Percentiles rank a stretch among this genome's conserved stretches.
phyloP scores from a whole-genome alignment of 306 rosid genomes.

The Castanea mollissima region DNA sequence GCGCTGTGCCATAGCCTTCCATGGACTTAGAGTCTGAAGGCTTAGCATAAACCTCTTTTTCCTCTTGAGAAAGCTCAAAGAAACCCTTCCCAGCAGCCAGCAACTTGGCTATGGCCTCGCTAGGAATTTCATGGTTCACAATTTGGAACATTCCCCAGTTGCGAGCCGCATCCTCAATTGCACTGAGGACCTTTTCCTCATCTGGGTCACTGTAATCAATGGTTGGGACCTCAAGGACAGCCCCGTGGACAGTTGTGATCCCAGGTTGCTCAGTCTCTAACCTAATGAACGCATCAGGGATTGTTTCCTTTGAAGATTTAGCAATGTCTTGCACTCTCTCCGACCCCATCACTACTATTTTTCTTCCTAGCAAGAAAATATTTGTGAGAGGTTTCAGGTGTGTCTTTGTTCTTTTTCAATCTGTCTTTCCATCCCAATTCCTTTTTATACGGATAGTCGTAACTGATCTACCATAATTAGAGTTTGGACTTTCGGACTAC shows the following conservation, averaged over 20 bases:
- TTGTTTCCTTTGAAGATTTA: conserved; percentile 15
- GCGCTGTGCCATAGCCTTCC: conserved; percentile 67
- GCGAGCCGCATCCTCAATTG: conserved; percentile 40
- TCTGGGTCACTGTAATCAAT: conserved; percentile 48
- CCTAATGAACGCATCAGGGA: conserved; percentile 49
- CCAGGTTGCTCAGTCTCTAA: conserved; percentile 66
- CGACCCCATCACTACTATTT: conserved; percentile 24
- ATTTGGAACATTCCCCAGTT: conserved; percentile 80
- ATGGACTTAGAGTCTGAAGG: conserved; percentile 31
- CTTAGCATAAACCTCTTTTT: conserved; percentile 59
- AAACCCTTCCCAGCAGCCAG: conserved; percentile 60
- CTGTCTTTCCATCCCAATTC: background rate
- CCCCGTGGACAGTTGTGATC: conserved; percentile 56
- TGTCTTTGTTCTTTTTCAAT: background rate
- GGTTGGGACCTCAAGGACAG: conserved; percentile 44
- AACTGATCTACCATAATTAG: too few relatives aligned
- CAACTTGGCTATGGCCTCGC: conserved; percentile 37
- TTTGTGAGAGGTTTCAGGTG: too few relatives aligned
- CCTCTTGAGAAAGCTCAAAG: conserved; percentile 53
- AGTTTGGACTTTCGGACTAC: too few relatives aligned
- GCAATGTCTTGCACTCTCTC: conserved; percentile 63
- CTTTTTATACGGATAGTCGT: too few relatives aligned
- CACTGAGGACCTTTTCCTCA: conserved; percentile 12
- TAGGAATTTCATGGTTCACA: conserved; percentile 69
- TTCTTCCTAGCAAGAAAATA: background rate